Conservation (phyloP, 768 basidiomycete genomes). For the Mycena galopus region DNA sequence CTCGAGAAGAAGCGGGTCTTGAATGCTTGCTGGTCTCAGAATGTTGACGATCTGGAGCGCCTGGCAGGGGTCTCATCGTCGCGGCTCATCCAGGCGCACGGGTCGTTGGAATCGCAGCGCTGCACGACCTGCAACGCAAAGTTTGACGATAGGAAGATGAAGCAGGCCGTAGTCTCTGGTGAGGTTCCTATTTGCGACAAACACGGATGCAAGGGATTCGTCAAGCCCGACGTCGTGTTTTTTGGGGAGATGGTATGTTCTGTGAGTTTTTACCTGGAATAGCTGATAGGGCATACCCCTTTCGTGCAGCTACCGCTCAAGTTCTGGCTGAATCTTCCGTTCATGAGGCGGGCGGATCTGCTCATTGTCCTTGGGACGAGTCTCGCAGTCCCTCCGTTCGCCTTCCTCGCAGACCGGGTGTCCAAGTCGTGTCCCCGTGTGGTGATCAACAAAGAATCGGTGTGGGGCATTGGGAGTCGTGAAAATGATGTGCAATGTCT, state of each 20-base stretch:
- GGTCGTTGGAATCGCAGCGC: slow-evolving; percentile 22
- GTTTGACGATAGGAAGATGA: slow-evolving; percentile 27
- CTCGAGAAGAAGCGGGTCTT: slow-evolving; percentile 10
- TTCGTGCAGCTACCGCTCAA: slow-evolving; percentile 14
- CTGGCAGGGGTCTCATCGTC: slow-evolving; percentile 13
- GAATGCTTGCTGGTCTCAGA: slow-evolving; percentile 20
- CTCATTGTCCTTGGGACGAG: slow-evolving; percentile 28
- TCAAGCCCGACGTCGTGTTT: slow-evolving; percentile 28
- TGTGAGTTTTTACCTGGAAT: background rate
- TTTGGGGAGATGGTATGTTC: slow-evolving; percentile 16
- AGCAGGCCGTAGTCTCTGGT: slow-evolving; percentile 19
- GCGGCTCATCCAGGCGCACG: slow-evolving; percentile 30
- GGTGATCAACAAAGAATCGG: slow-evolving; percentile 16
- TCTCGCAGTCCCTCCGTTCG: slow-evolving; percentile 29
- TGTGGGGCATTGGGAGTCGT: slow-evolving; percentile 18
- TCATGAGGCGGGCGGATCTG: slow-evolving; percentile 25
- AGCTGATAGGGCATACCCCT: background rate
- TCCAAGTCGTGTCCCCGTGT: slow-evolving; percentile 22
- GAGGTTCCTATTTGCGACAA: slow-evolving; percentile 17
- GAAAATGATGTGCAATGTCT: slow-evolving; percentile 17
- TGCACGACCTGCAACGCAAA: slow-evolving; percentile 23
- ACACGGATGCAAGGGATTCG: slow-evolving; percentile 25
- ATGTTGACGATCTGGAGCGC: slow-evolving; percentile 19
- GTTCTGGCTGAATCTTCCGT: slow-evolving; percentile 29
- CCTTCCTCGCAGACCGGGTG: slow-evolving; percentile 17